Evolutionary conservation across 176 grass and related monocot genomes (phyloP).

Genomic region (Oryza nivara): DNA sequence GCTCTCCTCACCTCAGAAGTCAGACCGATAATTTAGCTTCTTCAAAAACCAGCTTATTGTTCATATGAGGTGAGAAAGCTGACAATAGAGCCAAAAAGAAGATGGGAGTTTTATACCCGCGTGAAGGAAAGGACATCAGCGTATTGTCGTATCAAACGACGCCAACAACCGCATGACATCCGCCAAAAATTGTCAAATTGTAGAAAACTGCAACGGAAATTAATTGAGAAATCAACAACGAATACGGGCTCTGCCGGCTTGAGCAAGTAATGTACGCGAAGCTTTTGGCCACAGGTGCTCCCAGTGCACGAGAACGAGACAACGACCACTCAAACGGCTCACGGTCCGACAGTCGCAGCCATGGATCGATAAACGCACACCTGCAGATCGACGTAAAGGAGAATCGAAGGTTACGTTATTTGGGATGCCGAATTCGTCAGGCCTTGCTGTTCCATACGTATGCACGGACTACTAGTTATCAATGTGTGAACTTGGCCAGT

Average conservation of each 20-base stretch:
- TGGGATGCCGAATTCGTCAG: background rate
- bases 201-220: background rate
- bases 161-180: background rate
- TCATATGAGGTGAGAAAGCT: background rate
- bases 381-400: background rate
- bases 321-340: background rate
- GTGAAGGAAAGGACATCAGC: background rate
- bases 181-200: background rate
- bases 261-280: background rate
- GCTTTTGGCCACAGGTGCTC: background rate
- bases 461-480: background rate
- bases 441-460: conserved; percentile 40
- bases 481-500: too few relatives aligned
- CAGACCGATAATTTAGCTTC: background rate
- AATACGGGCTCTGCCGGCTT: background rate
- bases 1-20: background rate
- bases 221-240: background rate
- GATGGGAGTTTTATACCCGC: background rate
- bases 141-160: background rate
- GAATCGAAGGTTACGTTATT: background rate
- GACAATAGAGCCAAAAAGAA: background rate
- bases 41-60: background rate
- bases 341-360: too few relatives aligned
- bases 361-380: background rate
- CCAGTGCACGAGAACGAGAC: background rate